Percentiles rank a stretch among this genome's conserved stretches.
phyloP scores from a whole-genome alignment of 306 rosid genomes.

The Malus fusca region DNA sequence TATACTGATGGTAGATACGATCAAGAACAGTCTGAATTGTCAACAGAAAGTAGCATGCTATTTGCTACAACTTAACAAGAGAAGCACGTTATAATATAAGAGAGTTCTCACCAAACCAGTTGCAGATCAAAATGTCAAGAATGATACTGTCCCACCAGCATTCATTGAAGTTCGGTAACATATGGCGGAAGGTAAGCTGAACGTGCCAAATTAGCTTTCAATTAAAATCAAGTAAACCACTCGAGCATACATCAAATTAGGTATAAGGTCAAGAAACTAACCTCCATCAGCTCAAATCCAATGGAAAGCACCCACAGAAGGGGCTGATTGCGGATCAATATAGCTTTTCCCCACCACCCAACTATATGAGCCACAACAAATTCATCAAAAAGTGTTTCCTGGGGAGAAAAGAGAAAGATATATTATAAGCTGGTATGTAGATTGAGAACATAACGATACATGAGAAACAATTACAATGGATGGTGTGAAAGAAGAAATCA shows the following conservation, averaged over 20 bases:
- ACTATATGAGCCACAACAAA: conserved; percentile 92
- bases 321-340: conserved; percentile 95
- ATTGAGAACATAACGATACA: not conserved
- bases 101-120: conserved; percentile 87
- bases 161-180: conserved; percentile 96
- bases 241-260: not conserved
- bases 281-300: conserved; percentile 97
- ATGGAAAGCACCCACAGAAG: conserved; percentile 92
- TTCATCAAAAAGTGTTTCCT: conserved; percentile 97
- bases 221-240: conserved; percentile 13
- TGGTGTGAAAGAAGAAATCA: conserved; percentile 58
- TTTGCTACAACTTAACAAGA: not conserved
- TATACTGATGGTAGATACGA: not conserved
- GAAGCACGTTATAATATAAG: not conserved
- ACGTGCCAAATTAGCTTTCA: conserved; percentile 12
- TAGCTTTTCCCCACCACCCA: conserved; percentile 99
- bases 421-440: not conserved
- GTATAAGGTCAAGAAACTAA: conserved; percentile 23
- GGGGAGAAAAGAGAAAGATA: not conserved
- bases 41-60: not conserved
- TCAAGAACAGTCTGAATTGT: not conserved
- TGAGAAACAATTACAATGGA: conserved; percentile 7
- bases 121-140: conserved; percentile 92
- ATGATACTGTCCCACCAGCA: conserved; percentile 99
- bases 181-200: conserved; percentile 95